These are phyloP conservation scores for Puccinia sorghi DNA, from an alignment of 1,284 basidiomycete genomes.

Conservation along the genomic window DNA sequence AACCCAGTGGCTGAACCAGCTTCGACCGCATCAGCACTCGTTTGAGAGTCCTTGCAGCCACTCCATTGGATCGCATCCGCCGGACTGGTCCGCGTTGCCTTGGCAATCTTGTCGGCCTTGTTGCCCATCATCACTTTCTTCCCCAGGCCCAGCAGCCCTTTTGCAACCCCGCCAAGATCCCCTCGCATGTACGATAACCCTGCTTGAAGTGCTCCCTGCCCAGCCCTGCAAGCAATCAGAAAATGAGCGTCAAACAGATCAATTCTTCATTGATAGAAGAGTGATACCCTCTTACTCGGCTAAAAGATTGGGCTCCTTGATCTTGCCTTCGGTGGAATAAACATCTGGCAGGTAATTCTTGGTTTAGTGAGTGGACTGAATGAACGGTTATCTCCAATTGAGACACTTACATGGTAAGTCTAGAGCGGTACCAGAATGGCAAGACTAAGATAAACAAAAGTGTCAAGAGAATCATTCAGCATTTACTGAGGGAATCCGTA, in stretches of 20 bases:
- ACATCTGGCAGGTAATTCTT: conserved; percentile 48
- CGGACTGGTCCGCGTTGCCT: conserved; percentile 72
- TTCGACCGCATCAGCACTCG: conserved; percentile 83
- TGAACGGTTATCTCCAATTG: conserved; percentile 49
- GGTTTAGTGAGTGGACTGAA: background rate
- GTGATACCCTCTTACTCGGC: conserved; percentile 70
- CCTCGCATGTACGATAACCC: conserved; percentile 71
- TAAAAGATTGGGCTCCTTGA: conserved; percentile 85
- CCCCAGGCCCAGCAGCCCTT: conserved; percentile 60
- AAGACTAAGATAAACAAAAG: conserved; percentile 51
- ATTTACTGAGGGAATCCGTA: background rate
- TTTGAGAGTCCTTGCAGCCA: conserved; percentile 90
- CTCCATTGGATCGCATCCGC: conserved; percentile 75
- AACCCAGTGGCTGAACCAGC: conserved; percentile 75
- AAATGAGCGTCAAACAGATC: conserved; percentile 41
- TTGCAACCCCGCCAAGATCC: conserved; percentile 73
- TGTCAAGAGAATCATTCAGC: background rate
- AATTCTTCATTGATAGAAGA: conserved; percentile 61
- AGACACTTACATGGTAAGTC: conserved; percentile 63
- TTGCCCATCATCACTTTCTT: conserved; percentile 60
- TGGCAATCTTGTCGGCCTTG: conserved; percentile 68
- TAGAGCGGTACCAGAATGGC: conserved; percentile 61
- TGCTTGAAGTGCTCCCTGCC: conserved; percentile 59
- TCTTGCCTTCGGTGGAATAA: conserved; percentile 86
- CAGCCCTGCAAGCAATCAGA: conserved; percentile 53